These are phyloP conservation scores for Fusarium nodosum DNA, from an alignment of 2,329 filamentous ascomycete genomes.

Conservation along the genomic window DNA sequence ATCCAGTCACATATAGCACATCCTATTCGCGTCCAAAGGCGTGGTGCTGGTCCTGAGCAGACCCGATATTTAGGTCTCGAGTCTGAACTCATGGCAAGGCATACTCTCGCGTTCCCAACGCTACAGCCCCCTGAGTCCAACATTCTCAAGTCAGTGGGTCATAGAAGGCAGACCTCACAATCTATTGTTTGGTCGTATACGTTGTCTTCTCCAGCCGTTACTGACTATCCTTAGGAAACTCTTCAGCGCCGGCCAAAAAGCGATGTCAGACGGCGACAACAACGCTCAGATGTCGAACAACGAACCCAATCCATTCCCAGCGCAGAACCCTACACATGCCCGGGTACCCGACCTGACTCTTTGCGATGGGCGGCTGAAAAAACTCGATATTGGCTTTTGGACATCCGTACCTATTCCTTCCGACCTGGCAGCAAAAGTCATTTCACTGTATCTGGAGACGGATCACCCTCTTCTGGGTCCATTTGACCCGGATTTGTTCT, in stretches of 20 bases:
- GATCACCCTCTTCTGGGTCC: slow-evolving; percentile 57
- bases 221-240: slow-evolving; percentile 3
- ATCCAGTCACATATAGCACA: slow-evolving; percentile 8
- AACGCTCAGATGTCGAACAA: background rate
- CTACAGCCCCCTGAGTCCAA: slow-evolving; percentile 17
- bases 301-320: slow-evolving; percentile 15
- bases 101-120: slow-evolving; percentile 27
- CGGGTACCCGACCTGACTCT: background rate
- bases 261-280: background rate
- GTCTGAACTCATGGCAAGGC: slow-evolving; percentile 35
- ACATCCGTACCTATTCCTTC: slow-evolving; percentile 52
- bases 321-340: background rate
- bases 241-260: background rate
- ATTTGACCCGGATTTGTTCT: slow-evolving; percentile 55
- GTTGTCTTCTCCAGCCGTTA: background rate
- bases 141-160: slow-evolving; percentile 21
- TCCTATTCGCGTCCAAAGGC: background rate
- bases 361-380: slow-evolving; percentile 49
- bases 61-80: slow-evolving; percentile 20
- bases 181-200: background rate
- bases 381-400: slow-evolving; percentile 53
- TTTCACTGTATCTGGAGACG: slow-evolving; percentile 57
- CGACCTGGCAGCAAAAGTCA: slow-evolving; percentile 50
- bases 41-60: slow-evolving; percentile 1
- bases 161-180: background rate